Percentiles rank a stretch among this genome's conserved stretches.
phyloP scores from a whole-genome alignment of 306 rosid species.

The Prosopis cineraria region DNA sequence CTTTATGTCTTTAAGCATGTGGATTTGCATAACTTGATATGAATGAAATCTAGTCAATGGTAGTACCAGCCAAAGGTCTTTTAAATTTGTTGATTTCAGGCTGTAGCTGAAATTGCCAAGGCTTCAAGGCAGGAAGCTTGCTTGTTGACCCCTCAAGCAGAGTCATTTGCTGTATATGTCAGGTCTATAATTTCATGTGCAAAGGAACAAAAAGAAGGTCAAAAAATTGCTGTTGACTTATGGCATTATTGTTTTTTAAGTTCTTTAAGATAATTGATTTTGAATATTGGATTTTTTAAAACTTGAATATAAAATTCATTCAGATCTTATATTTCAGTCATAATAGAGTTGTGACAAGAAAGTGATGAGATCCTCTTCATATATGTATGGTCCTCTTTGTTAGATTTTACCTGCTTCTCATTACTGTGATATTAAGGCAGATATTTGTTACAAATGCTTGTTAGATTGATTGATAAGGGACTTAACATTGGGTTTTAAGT shows the following conservation, averaged over 20 bases:
- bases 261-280: constrained; percentile 23
- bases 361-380: background rate
- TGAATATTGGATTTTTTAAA: background rate
- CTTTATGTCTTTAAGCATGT: background rate
- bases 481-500: no score
- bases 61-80: background rate
- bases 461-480: no score
- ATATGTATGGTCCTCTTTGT: background rate
- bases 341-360: background rate
- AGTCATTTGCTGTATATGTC: constrained; percentile 62
- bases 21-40: constrained; percentile 11
- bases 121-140: constrained; percentile 79
- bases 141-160: constrained; percentile 64
- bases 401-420: background rate
- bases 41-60: background rate
- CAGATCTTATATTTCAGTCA: background rate
- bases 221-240: constrained; percentile 15
- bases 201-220: constrained; percentile 47
- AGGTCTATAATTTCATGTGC: constrained; percentile 50
- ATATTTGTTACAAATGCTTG: background rate
- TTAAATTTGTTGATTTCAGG: constrained; percentile 51
- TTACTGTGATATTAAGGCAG: background rate
- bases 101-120: constrained; percentile 79
- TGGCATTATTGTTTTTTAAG: background rate
- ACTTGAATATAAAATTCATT: constrained; percentile 19